Evolutionary conservation across 805 yeast genomes (phyloP).

Genomic region (Hanseniaspora lindneri): DNA sequence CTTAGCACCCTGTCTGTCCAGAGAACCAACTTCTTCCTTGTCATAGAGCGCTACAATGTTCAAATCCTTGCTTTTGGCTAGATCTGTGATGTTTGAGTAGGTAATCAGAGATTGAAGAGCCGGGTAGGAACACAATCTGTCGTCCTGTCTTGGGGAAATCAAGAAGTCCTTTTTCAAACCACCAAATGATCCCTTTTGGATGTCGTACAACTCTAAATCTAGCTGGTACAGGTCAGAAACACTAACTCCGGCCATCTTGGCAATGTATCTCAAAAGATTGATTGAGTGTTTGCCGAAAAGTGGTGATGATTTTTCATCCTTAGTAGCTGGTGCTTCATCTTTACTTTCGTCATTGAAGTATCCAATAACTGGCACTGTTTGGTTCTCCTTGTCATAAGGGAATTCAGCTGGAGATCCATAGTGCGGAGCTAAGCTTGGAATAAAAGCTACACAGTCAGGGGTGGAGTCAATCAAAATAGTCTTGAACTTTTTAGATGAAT

Average conservation of each 20-base stretch:
- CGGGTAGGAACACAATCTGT: constrained; percentile 67
- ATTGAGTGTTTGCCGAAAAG: constrained; percentile 58
- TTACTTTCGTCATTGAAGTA: constrained; percentile 29
- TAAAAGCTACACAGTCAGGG: constrained; percentile 62
- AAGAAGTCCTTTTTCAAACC: constrained; percentile 68
- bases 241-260: constrained; percentile 45
- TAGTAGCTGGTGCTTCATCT: constrained; percentile 36
- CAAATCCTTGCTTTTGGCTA: constrained; percentile 33
- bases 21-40: constrained; percentile 76
- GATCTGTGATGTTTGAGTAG: constrained; percentile 33
- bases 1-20: constrained; percentile 68
- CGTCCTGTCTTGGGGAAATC: constrained; percentile 76
- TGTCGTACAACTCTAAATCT: constrained; percentile 71
- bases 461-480: constrained; percentile 44
- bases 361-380: constrained; percentile 69
- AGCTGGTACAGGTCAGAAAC: constrained; percentile 54
- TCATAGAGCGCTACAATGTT: constrained; percentile 58
- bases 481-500: constrained; percentile 30
- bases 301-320: constrained; percentile 52
- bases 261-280: constrained; percentile 54
- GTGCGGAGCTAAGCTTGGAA: constrained; percentile 80
- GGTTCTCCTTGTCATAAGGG: constrained; percentile 67
- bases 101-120: constrained; percentile 52
- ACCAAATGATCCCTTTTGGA: constrained; percentile 66
- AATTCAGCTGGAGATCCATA: constrained; percentile 60